Evolutionary conservation across 1,284 basidiomycete genomes (phyloP), one percentile per base, ranked within the genome.

Genomic region (Boletus smithii): DNA sequence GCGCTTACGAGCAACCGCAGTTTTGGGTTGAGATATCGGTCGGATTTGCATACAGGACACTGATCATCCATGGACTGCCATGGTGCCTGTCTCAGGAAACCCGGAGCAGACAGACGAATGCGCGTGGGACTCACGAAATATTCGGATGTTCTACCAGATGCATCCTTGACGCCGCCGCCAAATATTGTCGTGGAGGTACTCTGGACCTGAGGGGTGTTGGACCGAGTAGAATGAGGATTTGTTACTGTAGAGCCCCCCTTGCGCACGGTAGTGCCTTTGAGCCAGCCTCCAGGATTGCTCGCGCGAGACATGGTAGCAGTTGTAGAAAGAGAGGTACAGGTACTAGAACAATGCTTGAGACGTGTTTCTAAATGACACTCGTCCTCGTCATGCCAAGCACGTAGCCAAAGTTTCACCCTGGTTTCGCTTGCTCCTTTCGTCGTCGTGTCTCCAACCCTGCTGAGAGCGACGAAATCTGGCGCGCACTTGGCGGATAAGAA

Each of bases 31-130:
- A 98, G 75, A 66, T 97, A 98, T 48, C 97, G 76, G 65, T 99
- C 97, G 30, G 92, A 95, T 69, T 94, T 93, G 77, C 97, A 99
- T 8, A 97, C 86, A 1, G 97, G 95, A 72, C 97, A 99, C 64
- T 92, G 85, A 69, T 99, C 97, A 48, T 91, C 85, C 75, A 90
- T 89, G 29, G 88, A 88, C 91, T 94, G 46, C 18, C 37, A 23
- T 16, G 36, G 49, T 17, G 51, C 20, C 33, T 24, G 44, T 30
- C 42, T 58, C 41, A 53, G 49, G 39, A 48, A 38, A 34, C 23
- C 27, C 8, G 23, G 11, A 23, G 48, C 9, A 13, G 47, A 35
- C 14, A 8, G 52, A 16, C 14, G 41, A 22, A 31, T 16, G 26
- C 17, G 13, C 10, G 5, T 37, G 27, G 37, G 14, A 76, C 83